Evolutionary conservation across 768 basidiomycete species (phyloP).

Genomic region (Lactarius psammicola): DNA sequence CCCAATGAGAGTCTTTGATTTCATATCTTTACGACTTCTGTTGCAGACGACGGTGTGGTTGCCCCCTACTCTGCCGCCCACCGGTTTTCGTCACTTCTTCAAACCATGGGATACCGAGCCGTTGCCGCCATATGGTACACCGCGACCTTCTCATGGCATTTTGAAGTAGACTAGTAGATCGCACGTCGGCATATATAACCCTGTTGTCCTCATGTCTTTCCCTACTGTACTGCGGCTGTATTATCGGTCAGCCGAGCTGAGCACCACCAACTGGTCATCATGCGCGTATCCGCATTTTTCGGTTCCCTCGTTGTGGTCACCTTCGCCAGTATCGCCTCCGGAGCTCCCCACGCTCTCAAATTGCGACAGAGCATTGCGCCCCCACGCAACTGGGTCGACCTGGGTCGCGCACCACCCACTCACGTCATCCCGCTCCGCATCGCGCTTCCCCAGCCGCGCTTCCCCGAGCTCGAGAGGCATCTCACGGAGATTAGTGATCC

Average conservation of each 20-base stretch:
- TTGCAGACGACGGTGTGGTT: neutral
- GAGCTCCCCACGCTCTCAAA: constrained; percentile 23
- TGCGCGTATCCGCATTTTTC: neutral
- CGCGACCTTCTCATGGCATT: neutral
- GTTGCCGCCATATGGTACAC: neutral
- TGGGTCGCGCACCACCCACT: constrained; percentile 44
- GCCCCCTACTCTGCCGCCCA: neutral
- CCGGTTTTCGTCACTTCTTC: too few species aligned
- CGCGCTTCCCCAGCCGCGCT: constrained; percentile 31
- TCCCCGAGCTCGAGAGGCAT: constrained; percentile 30
- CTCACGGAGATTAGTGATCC: constrained; percentile 34
- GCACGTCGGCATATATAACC: neutral
- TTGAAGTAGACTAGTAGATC: neutral
- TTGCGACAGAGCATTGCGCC: constrained; percentile 47
- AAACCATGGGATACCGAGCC: neutral
- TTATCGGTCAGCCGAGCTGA: neutral
- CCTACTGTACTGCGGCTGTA: neutral
- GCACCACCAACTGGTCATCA: neutral
- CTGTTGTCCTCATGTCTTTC: neutral
- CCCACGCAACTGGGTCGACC: constrained; percentile 47
- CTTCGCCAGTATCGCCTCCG: neutral
- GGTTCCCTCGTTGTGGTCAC: neutral
- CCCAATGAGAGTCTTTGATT: neutral
- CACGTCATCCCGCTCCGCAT: constrained; percentile 51
- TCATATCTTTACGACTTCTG: neutral